Evolutionary conservation across 306 rosid species (phyloP), one percentile per base, ranked within the genome.

Genomic region (Vigna trinervia): DNA sequence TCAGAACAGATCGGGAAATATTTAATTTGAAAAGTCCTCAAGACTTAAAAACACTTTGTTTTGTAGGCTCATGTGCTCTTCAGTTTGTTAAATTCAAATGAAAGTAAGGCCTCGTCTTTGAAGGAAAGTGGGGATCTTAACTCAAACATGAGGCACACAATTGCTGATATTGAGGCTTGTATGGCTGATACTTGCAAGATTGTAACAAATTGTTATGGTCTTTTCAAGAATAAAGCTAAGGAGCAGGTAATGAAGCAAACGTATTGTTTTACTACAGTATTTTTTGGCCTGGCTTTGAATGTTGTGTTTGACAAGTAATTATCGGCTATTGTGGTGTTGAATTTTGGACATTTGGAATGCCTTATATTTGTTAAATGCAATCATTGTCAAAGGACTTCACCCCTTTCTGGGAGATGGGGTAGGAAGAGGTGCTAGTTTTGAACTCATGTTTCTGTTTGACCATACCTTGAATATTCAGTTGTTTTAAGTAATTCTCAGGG

Each of bases 11-110:
- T 66, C 19, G 5, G 68, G 65, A 51, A 45, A 43, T n/a, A 77
- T 72, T 80, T 67, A 50, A 22, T 75, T 36, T 63, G 61, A 12
- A 39, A 45, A 66, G 54, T 43, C 56, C 64, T 71, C 75, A n/a
- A 60, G 66, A 81, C 73, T 51, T 64, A 46, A 54, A 39, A 79
- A 46, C 19, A 74, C 78, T 22, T 64, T 88, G 30, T 75, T 56
- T 78, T 79, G 47, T 92, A 95, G 99, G 99, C 99, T 48, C 91
- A 92, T 58, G 94, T 92, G 85, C 99, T 95, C 59, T 80, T 89
- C 84, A 88, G 89, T 91, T 89, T 85, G 74, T 28, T 92, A 65
- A 90, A 79, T 70, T 88, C 90, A 4, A 81, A 51, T 59, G 78
- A 71, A 41, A 71, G 80, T 67, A 85, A 69, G 67, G 63, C 77